A percentile compares a stretch with the other conserved stretches of the same genome.
phyloP scores from a whole-genome alignment of 2,329 filamentous ascomycete species.

The Cladophialophora psammophila region DNA sequence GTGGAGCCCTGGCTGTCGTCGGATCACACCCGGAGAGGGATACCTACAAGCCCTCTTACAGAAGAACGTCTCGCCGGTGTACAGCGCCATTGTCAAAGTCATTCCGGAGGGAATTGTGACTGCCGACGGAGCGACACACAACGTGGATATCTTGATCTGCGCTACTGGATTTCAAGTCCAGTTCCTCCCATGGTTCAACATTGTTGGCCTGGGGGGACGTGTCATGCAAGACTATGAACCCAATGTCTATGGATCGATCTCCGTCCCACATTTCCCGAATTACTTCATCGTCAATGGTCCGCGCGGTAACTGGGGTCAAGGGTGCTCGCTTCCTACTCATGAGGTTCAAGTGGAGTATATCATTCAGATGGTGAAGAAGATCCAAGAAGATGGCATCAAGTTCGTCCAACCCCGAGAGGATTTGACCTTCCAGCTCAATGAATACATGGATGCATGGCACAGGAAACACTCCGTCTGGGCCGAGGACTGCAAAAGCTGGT shows the following conservation, averaged over 20 bases:
- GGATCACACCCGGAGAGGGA: conserved; percentile 59
- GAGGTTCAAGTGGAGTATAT: conserved; percentile 24
- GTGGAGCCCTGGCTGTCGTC: conserved; percentile 52
- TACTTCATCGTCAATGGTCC: conserved; percentile 29
- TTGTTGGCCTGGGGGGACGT: conserved; percentile 10
- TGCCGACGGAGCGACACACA: conserved; percentile 46
- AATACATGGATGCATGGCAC: conserved; percentile 27
- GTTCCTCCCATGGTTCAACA: conserved; percentile 24
- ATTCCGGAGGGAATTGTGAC: conserved; percentile 50
- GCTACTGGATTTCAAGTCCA: conserved; percentile 53
- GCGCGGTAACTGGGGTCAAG: conserved; percentile 16
- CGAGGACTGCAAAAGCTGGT: conserved; percentile 13
- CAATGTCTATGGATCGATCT: conserved; percentile 12
- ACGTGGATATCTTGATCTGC: conserved; percentile 51
- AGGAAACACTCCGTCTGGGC: conserved; percentile 21
- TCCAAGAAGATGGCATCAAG: conserved; percentile 25
- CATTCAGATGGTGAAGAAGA: conserved; percentile 19
- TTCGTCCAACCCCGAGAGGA: conserved; percentile 13
- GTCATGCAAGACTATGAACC: conserved; percentile 20
- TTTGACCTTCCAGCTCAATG: conserved; percentile 18
- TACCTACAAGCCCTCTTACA: conserved; percentile 58
- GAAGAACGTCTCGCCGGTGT: conserved; percentile 39
- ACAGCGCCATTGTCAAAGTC: conserved; percentile 51
- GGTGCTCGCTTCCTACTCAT: conserved; percentile 17
- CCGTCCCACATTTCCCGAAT: conserved; percentile 27